Percentiles rank a stretch among this genome's conserved stretches.
Conservation (phyloP, 441 rosid species). For the Corymbia calophylla region DNA sequence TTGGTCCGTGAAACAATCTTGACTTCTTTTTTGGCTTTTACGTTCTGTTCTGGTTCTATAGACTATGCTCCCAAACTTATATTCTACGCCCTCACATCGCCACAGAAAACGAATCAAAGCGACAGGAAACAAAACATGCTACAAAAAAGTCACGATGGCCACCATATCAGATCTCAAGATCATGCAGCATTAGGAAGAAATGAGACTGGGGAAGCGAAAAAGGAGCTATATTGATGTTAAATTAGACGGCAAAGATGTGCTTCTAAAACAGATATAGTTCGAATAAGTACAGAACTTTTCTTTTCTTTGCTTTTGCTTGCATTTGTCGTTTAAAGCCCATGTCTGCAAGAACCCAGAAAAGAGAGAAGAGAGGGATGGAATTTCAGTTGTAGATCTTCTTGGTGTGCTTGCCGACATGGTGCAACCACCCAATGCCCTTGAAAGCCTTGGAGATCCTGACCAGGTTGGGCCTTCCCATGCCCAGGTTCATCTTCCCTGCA, state of each 20-base stretch:
- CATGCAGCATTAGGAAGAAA: neutral
- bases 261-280: neutral
- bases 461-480: conserved; percentile 59
- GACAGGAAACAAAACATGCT: neutral
- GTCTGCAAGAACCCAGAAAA: neutral
- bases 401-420: neutral
- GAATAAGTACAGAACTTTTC: neutral
- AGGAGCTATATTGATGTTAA: neutral
- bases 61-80: neutral
- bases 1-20: neutral
- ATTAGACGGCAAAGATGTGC: neutral
- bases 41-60: neutral
- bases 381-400: neutral
- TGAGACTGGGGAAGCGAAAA: neutral
- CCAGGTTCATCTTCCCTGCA: conserved; percentile 63
- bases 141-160: neutral
- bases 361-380: neutral
- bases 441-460: neutral
- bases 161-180: neutral
- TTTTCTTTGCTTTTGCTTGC: neutral
- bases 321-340: neutral
- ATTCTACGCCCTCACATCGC: neutral
- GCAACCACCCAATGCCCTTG: neutral
- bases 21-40: neutral
- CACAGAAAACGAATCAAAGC: neutral